Percentiles rank a stretch among this genome's conserved stretches.
phyloP scores from a whole-genome alignment of 371 early-diverging fungal genomes.

The Syncephalastrum sp. region DNA sequence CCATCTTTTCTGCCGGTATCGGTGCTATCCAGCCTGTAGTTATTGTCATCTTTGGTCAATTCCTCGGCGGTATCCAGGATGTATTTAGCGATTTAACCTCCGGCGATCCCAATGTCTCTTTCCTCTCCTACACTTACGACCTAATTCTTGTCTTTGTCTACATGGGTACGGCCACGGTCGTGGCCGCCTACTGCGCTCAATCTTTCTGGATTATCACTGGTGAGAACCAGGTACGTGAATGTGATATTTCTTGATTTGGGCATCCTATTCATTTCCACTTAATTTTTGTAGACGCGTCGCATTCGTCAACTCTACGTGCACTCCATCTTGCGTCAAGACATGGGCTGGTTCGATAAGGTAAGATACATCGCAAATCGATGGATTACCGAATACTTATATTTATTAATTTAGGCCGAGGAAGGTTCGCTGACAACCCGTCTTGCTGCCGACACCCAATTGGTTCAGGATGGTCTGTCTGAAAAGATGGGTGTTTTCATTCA shows the following conservation, averaged over 20 bases:
- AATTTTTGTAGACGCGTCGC: conserved; percentile 24
- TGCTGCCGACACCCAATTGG: conserved; percentile 75
- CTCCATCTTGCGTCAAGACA: conserved; percentile 85
- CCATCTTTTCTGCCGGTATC: conserved; percentile 24
- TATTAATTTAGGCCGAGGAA: conserved; percentile 38
- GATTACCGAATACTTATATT: no score
- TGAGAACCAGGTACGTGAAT: conserved; percentile 10
- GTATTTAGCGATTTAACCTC: conserved; percentile 15
- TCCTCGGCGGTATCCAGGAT: conserved; percentile 24
- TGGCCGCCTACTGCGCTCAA: conserved; percentile 36
- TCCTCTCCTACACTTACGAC: conserved; percentile 15
- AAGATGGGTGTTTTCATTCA: conserved; percentile 78
- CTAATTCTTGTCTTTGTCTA: conserved; percentile 44
- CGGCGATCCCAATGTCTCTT: conserved; percentile 8
- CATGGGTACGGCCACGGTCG: conserved; percentile 41
- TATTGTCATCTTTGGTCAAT: conserved; percentile 46
- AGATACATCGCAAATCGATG: no score
- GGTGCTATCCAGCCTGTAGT: conserved; percentile 44
- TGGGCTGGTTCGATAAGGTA: conserved; percentile 85
- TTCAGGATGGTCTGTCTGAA: conserved; percentile 87
- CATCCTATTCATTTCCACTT: background rate
- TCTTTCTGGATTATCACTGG: conserved; percentile 44
- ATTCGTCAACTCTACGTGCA: conserved; percentile 59
- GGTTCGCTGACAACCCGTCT: conserved; percentile 76
- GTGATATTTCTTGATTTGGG: no score